These are phyloP conservation scores for Rhytidiadelphus loreus DNA, from an alignment of 225 moss, liverwort and hornwort species.

Conservation along the genomic window DNA sequence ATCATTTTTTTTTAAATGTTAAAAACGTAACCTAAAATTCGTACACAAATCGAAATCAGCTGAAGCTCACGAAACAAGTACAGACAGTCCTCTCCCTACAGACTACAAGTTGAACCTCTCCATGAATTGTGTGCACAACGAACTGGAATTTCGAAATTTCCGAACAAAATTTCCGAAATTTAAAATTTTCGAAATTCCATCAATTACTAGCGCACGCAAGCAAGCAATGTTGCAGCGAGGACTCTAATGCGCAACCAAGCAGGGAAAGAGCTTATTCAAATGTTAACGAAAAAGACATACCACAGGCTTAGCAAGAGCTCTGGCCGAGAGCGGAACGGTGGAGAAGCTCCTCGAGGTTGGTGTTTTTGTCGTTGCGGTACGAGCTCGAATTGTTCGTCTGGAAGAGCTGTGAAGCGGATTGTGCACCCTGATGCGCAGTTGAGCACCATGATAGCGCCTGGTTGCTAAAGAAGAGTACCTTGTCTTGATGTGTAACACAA, in stretches of 20 bases:
- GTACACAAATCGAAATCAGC: neutral
- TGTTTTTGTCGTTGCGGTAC: neutral
- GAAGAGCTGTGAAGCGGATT: neutral
- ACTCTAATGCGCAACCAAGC: neutral
- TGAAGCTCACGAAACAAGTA: neutral
- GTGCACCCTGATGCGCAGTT: neutral
- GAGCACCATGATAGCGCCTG: neutral
- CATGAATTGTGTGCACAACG: neutral
- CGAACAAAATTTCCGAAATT: neutral
- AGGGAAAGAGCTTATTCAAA: neutral
- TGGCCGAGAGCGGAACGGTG: neutral
- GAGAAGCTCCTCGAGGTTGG: neutral
- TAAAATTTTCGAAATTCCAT: too few relatives aligned
- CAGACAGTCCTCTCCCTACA: neutral
- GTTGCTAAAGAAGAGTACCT: neutral
- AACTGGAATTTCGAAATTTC: neutral
- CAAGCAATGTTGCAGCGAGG: neutral
- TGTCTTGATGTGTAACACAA: neutral
- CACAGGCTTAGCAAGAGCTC: slow-evolving; percentile 1
- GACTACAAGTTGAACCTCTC: neutral
- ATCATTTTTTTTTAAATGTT: neutral
- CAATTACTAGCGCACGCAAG: neutral
- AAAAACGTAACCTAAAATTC: neutral
- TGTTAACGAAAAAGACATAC: neutral
- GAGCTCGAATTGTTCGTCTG: neutral